Evolutionary conservation across 192 early-diverging fungal species (phyloP), one percentile per base, ranked within the genome.

Genomic region (Gamsiella multidivaricata): DNA sequence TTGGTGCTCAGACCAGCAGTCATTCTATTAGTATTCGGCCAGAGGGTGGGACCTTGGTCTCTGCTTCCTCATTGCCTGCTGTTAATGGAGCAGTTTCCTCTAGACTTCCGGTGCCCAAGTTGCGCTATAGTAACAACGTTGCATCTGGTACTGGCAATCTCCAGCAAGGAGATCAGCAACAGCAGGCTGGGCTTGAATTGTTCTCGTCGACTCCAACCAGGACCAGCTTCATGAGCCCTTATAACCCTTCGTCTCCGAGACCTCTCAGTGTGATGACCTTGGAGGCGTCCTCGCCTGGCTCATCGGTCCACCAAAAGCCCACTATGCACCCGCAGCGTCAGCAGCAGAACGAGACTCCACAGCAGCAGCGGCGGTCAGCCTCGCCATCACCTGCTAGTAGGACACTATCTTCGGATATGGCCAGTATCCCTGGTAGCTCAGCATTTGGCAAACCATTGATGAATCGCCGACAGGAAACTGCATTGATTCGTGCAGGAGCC

Each of bases 391-490:
- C 41, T 9, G 47, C 51, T 10, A 63, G 31, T 17, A 63, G 69
- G 41, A 61, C 60, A 37, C 52, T 52, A 18, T 71, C 69, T 0
- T 62, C 69, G 2, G 69, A 71, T 18, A 47, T 71, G 52, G 60
- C 45, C 20, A 71, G 57, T 14, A 55, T 60, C 8, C 43, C 53
- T 7, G 45, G 60, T 7, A 45, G 69, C 22, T 55, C 59, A 3
- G 28, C 69, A 26, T 55, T 71, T 22, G 60, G 69, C 32, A 63
- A 63, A 20, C 33, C 51, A 22, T 36, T 54, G 37, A 22, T 23
- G 6, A 31, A 26, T 41, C 64, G 64, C 9, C 46, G 53, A 32
- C 28, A 46, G 53, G 64, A 47, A 18, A 23, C 55, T 46, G 45
- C 45, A 10, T 18, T 18, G 17, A n/a, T 18, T 6, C 45, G 45